Evolutionary conservation across 805 yeast genomes (phyloP).

Genomic region (Yarrowia sp.): DNA sequence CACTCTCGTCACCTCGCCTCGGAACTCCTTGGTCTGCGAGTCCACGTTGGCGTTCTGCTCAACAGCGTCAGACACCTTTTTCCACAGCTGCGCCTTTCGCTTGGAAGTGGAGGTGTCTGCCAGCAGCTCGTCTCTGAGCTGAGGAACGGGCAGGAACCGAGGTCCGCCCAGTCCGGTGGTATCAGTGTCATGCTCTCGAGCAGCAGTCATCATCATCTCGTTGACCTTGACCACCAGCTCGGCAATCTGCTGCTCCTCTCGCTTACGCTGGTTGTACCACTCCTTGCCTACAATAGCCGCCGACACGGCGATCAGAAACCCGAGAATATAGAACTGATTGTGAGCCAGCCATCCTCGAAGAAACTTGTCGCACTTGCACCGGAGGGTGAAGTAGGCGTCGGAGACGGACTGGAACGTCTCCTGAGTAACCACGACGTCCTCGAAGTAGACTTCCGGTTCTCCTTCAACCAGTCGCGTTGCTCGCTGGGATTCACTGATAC

Average conservation of each 20-base stretch:
- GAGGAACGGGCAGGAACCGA: conserved; percentile 18
- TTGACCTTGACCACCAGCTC: not conserved
- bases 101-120: not conserved
- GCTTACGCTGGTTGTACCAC: not conserved
- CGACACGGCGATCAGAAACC: conserved; percentile 11
- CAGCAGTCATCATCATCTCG: not conserved
- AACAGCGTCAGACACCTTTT: conserved; percentile 50
- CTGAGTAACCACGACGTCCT: conserved; percentile 14
- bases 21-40: conserved; percentile 60
- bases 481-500: not conserved
- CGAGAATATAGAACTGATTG: conserved; percentile 25
- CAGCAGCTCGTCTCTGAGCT: conserved; percentile 21
- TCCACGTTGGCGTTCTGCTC: conserved; percentile 68
- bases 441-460: conserved; percentile 22
- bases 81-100: conserved; percentile 47
- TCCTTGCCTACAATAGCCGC: conserved; percentile 5
- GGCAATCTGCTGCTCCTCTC: conserved; percentile 9
- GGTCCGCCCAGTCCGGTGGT: not conserved
- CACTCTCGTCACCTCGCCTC: conserved; percentile 80
- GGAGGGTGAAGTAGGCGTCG: conserved; percentile 26
- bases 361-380: conserved; percentile 24
- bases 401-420: conserved; percentile 12
- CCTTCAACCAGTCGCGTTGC: conserved; percentile 24
- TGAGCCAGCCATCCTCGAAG: conserved; percentile 27
- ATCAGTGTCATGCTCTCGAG: not conserved